phyloP scores from a whole-genome alignment of 2,329 filamentous ascomycete genomes.

The Neonectria ditissima region DNA sequence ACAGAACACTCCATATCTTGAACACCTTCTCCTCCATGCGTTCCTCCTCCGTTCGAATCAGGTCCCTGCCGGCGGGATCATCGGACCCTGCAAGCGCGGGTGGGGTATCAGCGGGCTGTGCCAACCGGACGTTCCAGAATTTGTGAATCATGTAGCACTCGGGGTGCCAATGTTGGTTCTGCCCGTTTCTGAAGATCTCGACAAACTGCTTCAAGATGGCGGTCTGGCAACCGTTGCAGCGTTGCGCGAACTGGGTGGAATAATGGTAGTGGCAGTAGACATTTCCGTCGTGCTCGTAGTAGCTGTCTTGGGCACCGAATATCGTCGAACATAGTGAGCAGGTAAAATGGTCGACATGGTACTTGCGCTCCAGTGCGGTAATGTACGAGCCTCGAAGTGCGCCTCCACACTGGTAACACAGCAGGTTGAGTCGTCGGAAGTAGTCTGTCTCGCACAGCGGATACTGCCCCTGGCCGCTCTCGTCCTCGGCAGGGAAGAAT shows the following conservation, averaged over 20 bases:
- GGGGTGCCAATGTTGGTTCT: conserved; percentile 99
- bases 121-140: conserved; percentile 97
- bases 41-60: conserved; percentile 88
- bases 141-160: conserved; percentile 99
- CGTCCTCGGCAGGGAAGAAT: conserved; percentile 96
- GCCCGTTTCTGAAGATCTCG: conserved; percentile 96
- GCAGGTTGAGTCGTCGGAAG: conserved; percentile 88
- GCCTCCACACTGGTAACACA: conserved; percentile 92
- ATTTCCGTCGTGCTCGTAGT: conserved; percentile 96
- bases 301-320: conserved; percentile 98
- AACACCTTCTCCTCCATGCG: conserved; percentile 98
- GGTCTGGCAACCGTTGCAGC: conserved; percentile 96
- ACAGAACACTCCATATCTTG: conserved; percentile 97
- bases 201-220: conserved; percentile 99
- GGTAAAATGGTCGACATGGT: conserved; percentile 99
- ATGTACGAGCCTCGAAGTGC: conserved; percentile 97
- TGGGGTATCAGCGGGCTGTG: conserved; percentile 67
- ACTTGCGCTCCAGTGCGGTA: conserved; percentile 96
- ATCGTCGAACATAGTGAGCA: conserved; percentile 97
- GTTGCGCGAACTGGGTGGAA: conserved; percentile 95
- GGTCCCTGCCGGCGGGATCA: conserved; percentile 74
- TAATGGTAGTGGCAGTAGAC: conserved; percentile 99
- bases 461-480: conserved; percentile 86
- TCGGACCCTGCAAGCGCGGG: conserved; percentile 55
- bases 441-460: conserved; percentile 98